Evolutionary conservation across 2,329 filamentous ascomycete species (phyloP).

Genomic region (Xylaria sp.): DNA sequence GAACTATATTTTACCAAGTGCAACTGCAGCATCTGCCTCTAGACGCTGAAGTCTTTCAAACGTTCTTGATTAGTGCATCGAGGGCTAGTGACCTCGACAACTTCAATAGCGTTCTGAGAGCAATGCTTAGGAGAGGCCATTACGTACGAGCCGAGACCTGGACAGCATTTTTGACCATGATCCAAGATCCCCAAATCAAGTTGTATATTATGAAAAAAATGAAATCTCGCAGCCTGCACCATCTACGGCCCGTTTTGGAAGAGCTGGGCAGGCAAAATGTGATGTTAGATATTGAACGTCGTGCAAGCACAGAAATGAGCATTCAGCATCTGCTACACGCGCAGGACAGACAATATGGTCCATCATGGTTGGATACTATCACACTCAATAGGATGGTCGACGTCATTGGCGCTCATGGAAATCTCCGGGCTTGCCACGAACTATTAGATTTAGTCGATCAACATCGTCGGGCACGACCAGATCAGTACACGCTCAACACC

Average conservation of each 20-base stretch:
- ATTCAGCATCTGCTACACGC: slow-evolving; percentile 37
- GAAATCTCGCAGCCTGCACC: slow-evolving; percentile 39
- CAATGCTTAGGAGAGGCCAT: slow-evolving; percentile 45
- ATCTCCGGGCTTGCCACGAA: slow-evolving; percentile 37
- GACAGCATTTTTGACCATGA: slow-evolving; percentile 52
- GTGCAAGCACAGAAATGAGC: slow-evolving; percentile 14
- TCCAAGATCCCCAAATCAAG: slow-evolving; percentile 53
- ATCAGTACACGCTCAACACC: slow-evolving; percentile 45
- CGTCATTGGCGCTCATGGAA: slow-evolving; percentile 38
- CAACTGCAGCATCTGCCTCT: slow-evolving; percentile 41
- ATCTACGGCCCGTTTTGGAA: slow-evolving; percentile 36
- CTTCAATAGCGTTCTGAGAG: slow-evolving; percentile 43
- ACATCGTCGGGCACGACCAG: slow-evolving; percentile 26
- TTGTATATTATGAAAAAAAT: slow-evolving; percentile 58
- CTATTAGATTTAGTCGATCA: slow-evolving; percentile 38
- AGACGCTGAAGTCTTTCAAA: slow-evolving; percentile 44
- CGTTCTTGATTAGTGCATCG: slow-evolving; percentile 43
- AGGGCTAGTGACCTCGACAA: slow-evolving; percentile 43
- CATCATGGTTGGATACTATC: slow-evolving; percentile 43
- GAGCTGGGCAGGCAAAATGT: slow-evolving; percentile 43
- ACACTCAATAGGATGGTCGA: slow-evolving; percentile 48
- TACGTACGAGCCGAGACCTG: slow-evolving; percentile 43
- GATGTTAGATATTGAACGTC: slow-evolving; percentile 39
- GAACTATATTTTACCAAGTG: slow-evolving; percentile 41
- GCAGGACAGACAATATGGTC: slow-evolving; percentile 41